phyloP scores from a whole-genome alignment of 495 filamentous ascomycete genomes.

The Massariosphaeria phaeospora region DNA sequence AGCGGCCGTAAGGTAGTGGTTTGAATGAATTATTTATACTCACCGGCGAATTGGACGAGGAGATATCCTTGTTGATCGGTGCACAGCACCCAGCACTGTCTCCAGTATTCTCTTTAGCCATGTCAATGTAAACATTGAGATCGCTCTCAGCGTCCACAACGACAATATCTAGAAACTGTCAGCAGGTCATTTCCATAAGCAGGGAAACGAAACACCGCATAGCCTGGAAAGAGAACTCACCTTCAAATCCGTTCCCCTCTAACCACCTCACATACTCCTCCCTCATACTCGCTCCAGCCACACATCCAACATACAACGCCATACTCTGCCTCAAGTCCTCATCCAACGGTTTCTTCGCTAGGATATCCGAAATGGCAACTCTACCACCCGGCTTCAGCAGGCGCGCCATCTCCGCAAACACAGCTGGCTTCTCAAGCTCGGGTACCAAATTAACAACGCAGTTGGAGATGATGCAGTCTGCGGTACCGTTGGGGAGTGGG shows the following conservation, averaged over 20 bases:
- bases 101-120: slow-evolving; percentile 1
- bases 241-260: slow-evolving; percentile 50
- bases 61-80: background rate
- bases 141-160: slow-evolving; percentile 53
- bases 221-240: slow-evolving; percentile 35
- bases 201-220: too few relatives aligned
- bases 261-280: slow-evolving; percentile 55
- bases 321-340: slow-evolving; percentile 46
- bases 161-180: slow-evolving; percentile 43
- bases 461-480: slow-evolving; percentile 60
- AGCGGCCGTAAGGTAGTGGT: background rate
- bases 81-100: background rate
- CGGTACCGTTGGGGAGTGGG: slow-evolving; percentile 37
- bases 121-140: slow-evolving; percentile 54
- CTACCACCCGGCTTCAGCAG: slow-evolving; percentile 58
- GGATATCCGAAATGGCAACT: slow-evolving; percentile 62
- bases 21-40: too few relatives aligned
- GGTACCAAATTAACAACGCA: slow-evolving; percentile 66
- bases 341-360: slow-evolving; percentile 51
- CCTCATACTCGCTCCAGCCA: slow-evolving; percentile 54
- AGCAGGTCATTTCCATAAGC: slow-evolving; percentile 14
- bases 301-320: slow-evolving; percentile 56
- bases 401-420: slow-evolving; percentile 58
- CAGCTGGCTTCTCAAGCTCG: slow-evolving; percentile 49
- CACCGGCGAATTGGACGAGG: background rate